A percentile compares a stretch with the other conserved stretches of the same genome.
These are phyloP conservation scores for Aspergillus pseudonomiae DNA, from an alignment of 2,329 filamentous ascomycete species.

Conservation along the genomic window DNA sequence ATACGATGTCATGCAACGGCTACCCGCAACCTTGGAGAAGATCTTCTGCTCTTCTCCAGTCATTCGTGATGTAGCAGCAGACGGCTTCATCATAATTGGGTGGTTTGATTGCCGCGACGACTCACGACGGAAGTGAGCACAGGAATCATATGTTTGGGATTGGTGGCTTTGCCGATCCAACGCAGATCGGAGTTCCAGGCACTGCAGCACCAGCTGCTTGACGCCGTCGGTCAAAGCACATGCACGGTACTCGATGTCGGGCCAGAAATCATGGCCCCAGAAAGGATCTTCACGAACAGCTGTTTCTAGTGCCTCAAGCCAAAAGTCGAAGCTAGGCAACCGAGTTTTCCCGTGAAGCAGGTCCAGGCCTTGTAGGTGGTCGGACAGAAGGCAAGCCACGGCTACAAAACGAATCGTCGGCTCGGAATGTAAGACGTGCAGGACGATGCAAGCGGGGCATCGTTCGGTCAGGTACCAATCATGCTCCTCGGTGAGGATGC, in stretches of 20 bases:
- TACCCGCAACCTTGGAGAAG: conserved; percentile 21
- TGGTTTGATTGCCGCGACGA: conserved; percentile 28
- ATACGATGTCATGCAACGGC: conserved; percentile 22
- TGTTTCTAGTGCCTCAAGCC: conserved; percentile 40
- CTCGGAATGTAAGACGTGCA: conserved; percentile 48
- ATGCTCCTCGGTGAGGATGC: conserved; percentile 59
- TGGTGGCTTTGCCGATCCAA: conserved; percentile 27
- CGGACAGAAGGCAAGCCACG: conserved; percentile 45
- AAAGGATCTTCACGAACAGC: conserved; percentile 48
- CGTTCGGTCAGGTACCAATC: conserved; percentile 61
- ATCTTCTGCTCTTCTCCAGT: conserved; percentile 39
- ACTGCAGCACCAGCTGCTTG: conserved; percentile 43
- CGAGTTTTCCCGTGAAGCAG: conserved; percentile 21
- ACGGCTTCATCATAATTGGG: conserved; percentile 34
- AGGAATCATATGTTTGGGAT: conserved; percentile 23
- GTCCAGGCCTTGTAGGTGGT: conserved; percentile 33
- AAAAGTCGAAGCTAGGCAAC: conserved; percentile 41
- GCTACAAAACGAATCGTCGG: conserved; percentile 48
- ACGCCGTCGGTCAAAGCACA: conserved; percentile 41
- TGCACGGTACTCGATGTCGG: conserved; percentile 45
- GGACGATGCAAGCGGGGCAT: conserved; percentile 54
- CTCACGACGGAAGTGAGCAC: conserved; percentile 22
- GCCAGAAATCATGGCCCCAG: conserved; percentile 48
- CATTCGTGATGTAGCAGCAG: conserved; percentile 30
- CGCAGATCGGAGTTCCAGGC: conserved; percentile 37